These are phyloP conservation scores for Umbelopsis sp. DNA, from an alignment of 371 early-diverging fungal species.

Conservation along the genomic window DNA sequence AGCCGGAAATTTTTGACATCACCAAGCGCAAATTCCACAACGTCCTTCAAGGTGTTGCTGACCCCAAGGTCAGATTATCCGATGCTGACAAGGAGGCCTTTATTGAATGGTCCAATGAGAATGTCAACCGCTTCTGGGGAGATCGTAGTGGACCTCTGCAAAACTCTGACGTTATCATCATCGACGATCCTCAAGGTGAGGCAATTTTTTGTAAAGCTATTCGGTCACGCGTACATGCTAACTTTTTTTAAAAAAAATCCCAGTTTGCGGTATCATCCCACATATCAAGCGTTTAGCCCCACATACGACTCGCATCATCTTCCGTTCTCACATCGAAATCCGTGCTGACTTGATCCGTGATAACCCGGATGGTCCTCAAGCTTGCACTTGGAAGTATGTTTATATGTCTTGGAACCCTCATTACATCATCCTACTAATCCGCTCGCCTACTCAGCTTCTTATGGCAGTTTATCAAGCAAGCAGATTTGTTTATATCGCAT, in stretches of 20 bases:
- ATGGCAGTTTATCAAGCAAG: conserved; percentile 72
- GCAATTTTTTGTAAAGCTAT: background rate
- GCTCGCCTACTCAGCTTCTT: conserved; percentile 50
- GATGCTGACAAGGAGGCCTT: conserved; percentile 73
- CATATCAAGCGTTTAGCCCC: conserved; percentile 74
- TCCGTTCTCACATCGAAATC: conserved; percentile 88
- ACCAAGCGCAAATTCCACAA: conserved; percentile 91
- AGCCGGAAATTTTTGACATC: conserved; percentile 81
- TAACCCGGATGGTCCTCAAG: conserved; percentile 58
- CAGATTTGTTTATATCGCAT: conserved; percentile 81
- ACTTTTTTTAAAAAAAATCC: conserved; percentile 7
- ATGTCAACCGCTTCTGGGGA: conserved; percentile 78
- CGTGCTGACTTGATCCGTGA: conserved; percentile 71
- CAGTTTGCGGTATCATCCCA: conserved; percentile 77
- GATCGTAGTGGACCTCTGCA: conserved; percentile 68
- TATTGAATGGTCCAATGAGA: conserved; percentile 76
- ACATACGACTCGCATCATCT: conserved; percentile 68
- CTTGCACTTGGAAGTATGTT: conserved; percentile 64
- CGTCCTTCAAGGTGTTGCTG: conserved; percentile 86
- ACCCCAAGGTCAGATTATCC: conserved; percentile 56
- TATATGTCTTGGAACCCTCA: too few species aligned
- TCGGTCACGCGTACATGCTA: conserved; percentile 13
- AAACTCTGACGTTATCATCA: conserved; percentile 76
- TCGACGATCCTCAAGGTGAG: conserved; percentile 87
- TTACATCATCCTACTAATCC: background rate